phyloP scores from a whole-genome alignment of 2,329 filamentous ascomycete species.

The Trichoderma brevicompactum region DNA sequence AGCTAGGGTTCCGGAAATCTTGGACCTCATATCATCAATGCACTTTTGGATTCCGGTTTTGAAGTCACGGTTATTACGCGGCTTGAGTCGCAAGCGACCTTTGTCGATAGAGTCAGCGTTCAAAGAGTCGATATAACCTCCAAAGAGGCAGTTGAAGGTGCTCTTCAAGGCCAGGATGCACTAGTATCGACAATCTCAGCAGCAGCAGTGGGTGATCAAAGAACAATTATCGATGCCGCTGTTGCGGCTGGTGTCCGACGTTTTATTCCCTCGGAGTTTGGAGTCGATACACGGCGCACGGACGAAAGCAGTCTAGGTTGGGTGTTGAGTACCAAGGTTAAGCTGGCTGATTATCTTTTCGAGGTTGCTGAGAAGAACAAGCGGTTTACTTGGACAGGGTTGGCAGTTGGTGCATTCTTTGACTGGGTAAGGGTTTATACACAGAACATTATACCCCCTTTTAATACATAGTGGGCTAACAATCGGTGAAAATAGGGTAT shows the following conservation, averaged over 20 bases:
- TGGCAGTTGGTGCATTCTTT: slow-evolving; percentile 5
- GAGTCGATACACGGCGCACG: not conserved
- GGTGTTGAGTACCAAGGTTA: not conserved
- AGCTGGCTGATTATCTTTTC: not conserved
- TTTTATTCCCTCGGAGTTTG: slow-evolving; percentile 9
- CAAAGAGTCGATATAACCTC: slow-evolving; percentile 12
- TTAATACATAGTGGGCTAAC: not conserved
- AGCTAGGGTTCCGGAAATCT: slow-evolving; percentile 1
- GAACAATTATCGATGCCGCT: slow-evolving; percentile 1
- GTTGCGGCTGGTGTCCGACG: slow-evolving; percentile 1
- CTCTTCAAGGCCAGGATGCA: slow-evolving; percentile 4
- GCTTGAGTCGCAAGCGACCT: not conserved
- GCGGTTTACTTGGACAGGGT: not conserved
- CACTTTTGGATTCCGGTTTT: not conserved
- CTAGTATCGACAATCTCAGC: slow-evolving; percentile 11
- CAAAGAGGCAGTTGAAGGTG: not conserved
- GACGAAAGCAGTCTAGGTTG: not conserved
- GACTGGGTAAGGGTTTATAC: not conserved
- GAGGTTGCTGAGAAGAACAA: not conserved
- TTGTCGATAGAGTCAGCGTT: not conserved
- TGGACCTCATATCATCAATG: not conserved
- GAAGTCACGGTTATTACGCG: slow-evolving; percentile 7
- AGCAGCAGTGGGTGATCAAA: not conserved
- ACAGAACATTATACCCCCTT: no score
- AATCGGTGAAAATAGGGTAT: not conserved